These are phyloP conservation scores for Trametes coccinea DNA, from an alignment of 768 basidiomycete species.

Conservation along the genomic window DNA sequence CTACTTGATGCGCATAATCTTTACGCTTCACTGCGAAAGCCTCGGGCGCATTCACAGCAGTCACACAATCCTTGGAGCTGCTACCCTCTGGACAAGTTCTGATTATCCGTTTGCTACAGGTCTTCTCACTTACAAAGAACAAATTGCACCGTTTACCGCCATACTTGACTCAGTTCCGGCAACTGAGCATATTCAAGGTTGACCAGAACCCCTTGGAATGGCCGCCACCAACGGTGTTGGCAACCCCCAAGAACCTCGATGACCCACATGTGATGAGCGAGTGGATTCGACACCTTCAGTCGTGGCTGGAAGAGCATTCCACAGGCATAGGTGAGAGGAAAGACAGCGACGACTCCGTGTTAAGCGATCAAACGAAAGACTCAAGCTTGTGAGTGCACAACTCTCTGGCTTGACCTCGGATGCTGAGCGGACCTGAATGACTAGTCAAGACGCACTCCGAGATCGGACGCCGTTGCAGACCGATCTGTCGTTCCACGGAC, in stretches of 20 bases:
- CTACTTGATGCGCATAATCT: no score
- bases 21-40: no score
- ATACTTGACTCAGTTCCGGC: constrained; percentile 73
- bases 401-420: background rate
- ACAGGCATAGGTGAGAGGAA: constrained; percentile 35
- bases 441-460: constrained; percentile 6
- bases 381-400: constrained; percentile 41
- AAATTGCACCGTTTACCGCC: constrained; percentile 75
- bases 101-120: constrained; percentile 42
- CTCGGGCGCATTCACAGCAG: no score
- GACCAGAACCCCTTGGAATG: constrained; percentile 94
- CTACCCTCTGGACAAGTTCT: no score
- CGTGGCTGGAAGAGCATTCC: constrained; percentile 68
- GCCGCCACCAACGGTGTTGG: constrained; percentile 70
- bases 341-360: constrained; percentile 51
- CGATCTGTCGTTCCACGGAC: constrained; percentile 26
- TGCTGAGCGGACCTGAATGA: background rate
- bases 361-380: constrained; percentile 41
- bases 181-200: constrained; percentile 77
- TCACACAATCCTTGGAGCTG: no score
- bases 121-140: constrained; percentile 86
- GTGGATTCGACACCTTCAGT: constrained; percentile 72
- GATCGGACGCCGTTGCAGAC: constrained; percentile 13
- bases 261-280: constrained; percentile 58
- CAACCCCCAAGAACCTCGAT: constrained; percentile 41